phyloP scores from a whole-genome alignment of 176 grass and related monocot species.

The Oryza glumipatula region DNA sequence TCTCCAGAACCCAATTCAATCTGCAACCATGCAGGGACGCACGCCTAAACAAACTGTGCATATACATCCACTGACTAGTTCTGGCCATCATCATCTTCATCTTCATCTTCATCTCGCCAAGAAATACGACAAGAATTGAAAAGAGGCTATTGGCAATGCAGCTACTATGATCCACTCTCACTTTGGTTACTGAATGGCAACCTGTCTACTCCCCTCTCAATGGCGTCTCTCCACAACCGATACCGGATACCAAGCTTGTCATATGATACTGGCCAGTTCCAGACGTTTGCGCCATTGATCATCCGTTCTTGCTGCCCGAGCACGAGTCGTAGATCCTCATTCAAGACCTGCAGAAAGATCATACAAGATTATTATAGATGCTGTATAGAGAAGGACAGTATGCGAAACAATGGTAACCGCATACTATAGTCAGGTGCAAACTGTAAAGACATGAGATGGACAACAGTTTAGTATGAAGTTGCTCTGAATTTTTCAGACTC shows the following conservation, averaged over 20 bases:
- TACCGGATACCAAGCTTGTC: conserved; percentile 96
- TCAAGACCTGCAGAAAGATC: conserved; percentile 71
- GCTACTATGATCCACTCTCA: conserved; percentile 47
- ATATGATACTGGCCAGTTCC: conserved; percentile 87
- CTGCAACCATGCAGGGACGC: conserved; percentile 6
- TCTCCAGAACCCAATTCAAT: conserved; percentile 21
- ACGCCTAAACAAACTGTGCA: conserved; percentile 25
- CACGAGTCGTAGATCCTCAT: conserved; percentile 92
- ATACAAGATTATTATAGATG: neutral
- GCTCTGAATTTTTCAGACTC: neutral
- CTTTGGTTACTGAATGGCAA: conserved; percentile 69
- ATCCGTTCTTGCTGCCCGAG: conserved; percentile 95
- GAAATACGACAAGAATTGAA: conserved; percentile 30
- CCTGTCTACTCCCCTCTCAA: conserved; percentile 65
- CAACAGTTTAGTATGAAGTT: neutral
- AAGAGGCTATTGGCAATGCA: conserved; percentile 36
- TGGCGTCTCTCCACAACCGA: conserved; percentile 72
- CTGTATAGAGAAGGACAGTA: neutral
- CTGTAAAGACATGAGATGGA: neutral
- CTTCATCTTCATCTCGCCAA: conserved; percentile 19
- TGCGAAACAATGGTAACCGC: neutral
- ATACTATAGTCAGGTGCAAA: neutral
- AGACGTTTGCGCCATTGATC: conserved; percentile 84
- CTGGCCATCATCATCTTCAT: conserved; percentile 6
- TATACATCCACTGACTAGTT: conserved; percentile 21